Evolutionary conservation across 2,329 filamentous ascomycete genomes (phyloP), one percentile per base, ranked within the genome.

Genomic region (Alternaria viburni): DNA sequence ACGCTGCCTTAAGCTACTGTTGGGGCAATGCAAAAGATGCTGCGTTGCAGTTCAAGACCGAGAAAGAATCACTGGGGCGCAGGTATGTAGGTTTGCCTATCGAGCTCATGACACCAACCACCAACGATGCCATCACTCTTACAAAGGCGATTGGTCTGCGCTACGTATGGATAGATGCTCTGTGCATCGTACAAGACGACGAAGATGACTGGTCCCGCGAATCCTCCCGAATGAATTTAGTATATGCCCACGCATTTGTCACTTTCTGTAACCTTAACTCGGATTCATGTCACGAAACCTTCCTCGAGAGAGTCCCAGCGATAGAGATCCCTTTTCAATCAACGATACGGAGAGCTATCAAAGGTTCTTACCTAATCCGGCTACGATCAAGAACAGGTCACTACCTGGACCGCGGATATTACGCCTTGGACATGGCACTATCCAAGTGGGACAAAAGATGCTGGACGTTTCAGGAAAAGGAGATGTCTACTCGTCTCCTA

Each of bases 81-180:
- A n/a, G 32, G 5, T 41, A 0, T 10, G 8, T 1, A 5, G 4
- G 15, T 17, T 1, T 41, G 1, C 32, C 32, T 0, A 10, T 1
- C 15, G 32, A 41, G 1, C 32, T 17, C 5, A n/a, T 41, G 32
- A 41, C 15, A 1, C 8, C 15, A 3, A 41, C 15, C 3, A 41
- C 8, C 8, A 41, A 10, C 0, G 32, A 41, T 0, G 32, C 32
- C 8, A 41, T 41, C 4, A 1, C 8, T 4, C 32, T 41, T 17
- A 4, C 32, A 10, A 41, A 7, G 4, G 15, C 15, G 0, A 10
- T 41, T 6, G 8, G 15, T 4, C 8, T 41, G 9, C 15, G 7
- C 2, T 41, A 41, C 0, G 4, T 41, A 3, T 41, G 32, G 32
- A 41, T 41, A 9, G 32, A 41, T 0, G 15, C 32, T 41, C 32